These are phyloP conservation scores for Quercus wislizeni DNA, from an alignment of 306 rosid genomes.

Conservation along the genomic window DNA sequence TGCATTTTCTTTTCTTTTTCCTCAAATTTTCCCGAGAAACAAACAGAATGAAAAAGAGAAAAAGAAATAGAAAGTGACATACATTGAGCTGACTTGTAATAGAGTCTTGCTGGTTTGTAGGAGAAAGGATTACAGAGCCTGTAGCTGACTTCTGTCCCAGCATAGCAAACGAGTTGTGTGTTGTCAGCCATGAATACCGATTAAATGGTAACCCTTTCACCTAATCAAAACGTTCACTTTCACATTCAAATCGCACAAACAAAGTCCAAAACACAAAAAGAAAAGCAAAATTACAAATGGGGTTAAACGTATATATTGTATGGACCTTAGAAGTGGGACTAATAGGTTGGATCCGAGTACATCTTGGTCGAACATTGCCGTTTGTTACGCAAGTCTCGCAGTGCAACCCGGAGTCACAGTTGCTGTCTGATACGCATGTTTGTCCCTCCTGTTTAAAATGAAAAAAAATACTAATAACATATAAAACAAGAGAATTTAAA, in stretches of 20 bases:
- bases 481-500: too few relatives aligned
- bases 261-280: background rate
- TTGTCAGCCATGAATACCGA: constrained; percentile 83
- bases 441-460: constrained; percentile 53
- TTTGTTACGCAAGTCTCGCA: constrained; percentile 80
- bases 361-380: constrained; percentile 66
- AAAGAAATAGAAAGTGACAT: constrained; percentile 20
- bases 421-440: constrained; percentile 44
- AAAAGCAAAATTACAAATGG: background rate
- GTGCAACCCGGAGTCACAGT: constrained; percentile 73
- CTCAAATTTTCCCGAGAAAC: constrained; percentile 18
- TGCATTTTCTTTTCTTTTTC: constrained; percentile 17
- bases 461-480: background rate
- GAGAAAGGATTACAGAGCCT: constrained; percentile 56
- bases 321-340: constrained; percentile 61
- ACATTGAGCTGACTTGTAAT: constrained; percentile 83
- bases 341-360: constrained; percentile 73
- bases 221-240: constrained; percentile 32
- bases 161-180: constrained; percentile 77
- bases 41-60: constrained; percentile 5
- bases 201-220: constrained; percentile 75
- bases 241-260: background rate
- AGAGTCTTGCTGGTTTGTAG: constrained; percentile 82
- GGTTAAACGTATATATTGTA: background rate
- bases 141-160: constrained; percentile 69